Base-by-base conservation (phyloP, 1,284 basidiomycete genomes). In the Volvariella surrecta region DNA sequence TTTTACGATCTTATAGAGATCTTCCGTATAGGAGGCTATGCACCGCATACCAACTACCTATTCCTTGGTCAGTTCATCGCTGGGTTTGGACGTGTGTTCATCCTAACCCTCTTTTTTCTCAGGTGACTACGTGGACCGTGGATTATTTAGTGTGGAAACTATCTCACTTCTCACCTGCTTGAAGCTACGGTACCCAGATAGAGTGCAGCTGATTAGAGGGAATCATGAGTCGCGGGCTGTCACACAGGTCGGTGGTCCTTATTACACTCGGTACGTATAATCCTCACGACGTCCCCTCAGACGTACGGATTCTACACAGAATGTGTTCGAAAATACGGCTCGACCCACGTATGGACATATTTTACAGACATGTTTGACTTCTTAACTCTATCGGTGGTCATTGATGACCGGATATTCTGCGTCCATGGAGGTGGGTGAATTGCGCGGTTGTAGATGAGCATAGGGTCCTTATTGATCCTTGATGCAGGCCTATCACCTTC, bases 331-430 rank as follows among this genome's bases (percentile, higher is more conserved):
- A 99, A 99, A 68, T 99, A 99, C 58, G 95, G 94, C 46, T 86
- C 88, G 2, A 82, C 93, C 19, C 88, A 90, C 54, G 95, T 98
- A 32, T 99, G 96, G 96, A 94, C 91, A 31, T 98, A 98, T 64
- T 99, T 99, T 59, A 99, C 96, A 48, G 96, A 99, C 69, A 98
- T 99, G 96, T 99, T 99, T 64, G 96, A 99, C 72, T 99, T 95
- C 66, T 67, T 99, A 51, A 99, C 96, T 4, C 72, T 99, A 41
- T 93, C 89, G 30, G 94, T 96, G 46, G 95, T 99, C 48, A 98
- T 99, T 57, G 96, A 99, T 67, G 91, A 99, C 70, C 86, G 85
- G 57, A 98, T 99, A 72, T 98, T 99, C 62, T 99, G 96, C 58
- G 95, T 99, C 2, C 95, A 99, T 56, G 95, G 95, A 53, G 95